Evolutionary conservation across 176 grass and related monocot species (phyloP).

Genomic region (Aegilops umbellulata): DNA sequence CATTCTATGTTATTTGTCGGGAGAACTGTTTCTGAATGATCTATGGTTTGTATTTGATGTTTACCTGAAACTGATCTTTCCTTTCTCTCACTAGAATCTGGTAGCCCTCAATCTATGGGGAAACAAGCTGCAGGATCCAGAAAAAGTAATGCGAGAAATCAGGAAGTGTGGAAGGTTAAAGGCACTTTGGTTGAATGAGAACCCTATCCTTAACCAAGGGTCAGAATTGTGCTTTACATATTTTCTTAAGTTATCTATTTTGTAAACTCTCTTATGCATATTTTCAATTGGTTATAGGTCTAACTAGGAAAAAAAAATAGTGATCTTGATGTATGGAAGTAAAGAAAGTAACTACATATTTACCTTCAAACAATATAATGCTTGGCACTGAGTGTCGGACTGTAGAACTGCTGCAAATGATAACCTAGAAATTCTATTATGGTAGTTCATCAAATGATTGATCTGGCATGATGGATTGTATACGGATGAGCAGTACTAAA

Average conservation of each 20-base stretch:
- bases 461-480: not conserved
- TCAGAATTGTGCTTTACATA: constrained; percentile 28
- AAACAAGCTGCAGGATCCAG: constrained; percentile 75
- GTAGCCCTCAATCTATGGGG: constrained; percentile 92
- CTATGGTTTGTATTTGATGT: not conserved
- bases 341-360: not conserved
- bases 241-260: constrained; percentile 9
- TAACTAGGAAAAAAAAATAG: not conserved
- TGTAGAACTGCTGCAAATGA: not conserved
- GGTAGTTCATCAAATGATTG: not conserved
- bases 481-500: not conserved
- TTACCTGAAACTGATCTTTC: constrained; percentile 22
- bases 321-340: not conserved
- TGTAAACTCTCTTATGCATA: constrained; percentile 3
- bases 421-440: not conserved
- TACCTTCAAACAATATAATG: not conserved
- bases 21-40: constrained; percentile 1
- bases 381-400: not conserved
- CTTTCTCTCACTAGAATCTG: constrained; percentile 60
- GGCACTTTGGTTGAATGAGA: constrained; percentile 93
- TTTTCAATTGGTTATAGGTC: constrained; percentile 1
- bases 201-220: constrained; percentile 52
- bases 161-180: constrained; percentile 68
- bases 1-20: not conserved
- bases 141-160: constrained; percentile 63